These are phyloP conservation scores for Clonostachys solani DNA, from an alignment of 2,329 filamentous ascomycete genomes.

Conservation along the genomic window DNA sequence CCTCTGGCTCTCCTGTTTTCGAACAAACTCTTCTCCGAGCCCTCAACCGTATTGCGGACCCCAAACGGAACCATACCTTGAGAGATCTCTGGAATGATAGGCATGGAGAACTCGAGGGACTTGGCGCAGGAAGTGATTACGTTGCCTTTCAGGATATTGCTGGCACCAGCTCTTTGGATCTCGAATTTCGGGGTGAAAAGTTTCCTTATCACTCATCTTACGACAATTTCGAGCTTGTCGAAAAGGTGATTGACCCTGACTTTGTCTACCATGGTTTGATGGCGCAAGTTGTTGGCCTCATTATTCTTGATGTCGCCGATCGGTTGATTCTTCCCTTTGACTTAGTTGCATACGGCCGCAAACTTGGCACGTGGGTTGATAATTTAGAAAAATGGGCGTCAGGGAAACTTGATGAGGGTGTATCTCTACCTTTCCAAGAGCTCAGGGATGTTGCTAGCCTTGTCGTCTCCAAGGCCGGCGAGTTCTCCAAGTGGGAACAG, in stretches of 20 bases:
- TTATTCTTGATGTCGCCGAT: conserved; percentile 84
- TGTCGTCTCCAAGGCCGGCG: conserved; percentile 43
- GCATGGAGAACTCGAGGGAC: conserved; percentile 56
- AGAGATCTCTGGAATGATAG: conserved; percentile 71
- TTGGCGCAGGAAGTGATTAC: conserved; percentile 77
- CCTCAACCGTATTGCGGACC: conserved; percentile 71
- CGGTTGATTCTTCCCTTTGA: conserved; percentile 80
- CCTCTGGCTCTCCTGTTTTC: conserved; percentile 78
- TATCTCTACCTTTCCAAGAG: conserved; percentile 20
- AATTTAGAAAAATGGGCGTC: conserved; percentile 62
- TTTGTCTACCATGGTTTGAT: conserved; percentile 79
- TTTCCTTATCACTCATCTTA: conserved; percentile 81
- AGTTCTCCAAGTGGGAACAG: conserved; percentile 73
- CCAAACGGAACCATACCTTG: conserved; percentile 66
- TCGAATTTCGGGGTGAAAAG: conserved; percentile 66
- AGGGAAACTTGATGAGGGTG: conserved; percentile 15
- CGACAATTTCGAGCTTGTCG: conserved; percentile 86
- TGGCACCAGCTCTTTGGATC: conserved; percentile 81
- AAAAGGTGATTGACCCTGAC: conserved; percentile 71
- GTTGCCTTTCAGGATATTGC: conserved; percentile 89
- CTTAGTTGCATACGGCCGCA: conserved; percentile 65
- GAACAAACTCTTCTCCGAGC: conserved; percentile 67
- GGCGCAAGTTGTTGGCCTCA: conserved; percentile 72
- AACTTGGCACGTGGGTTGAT: conserved; percentile 60
- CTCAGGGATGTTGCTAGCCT: conserved; percentile 52